Conservation (phyloP, 2,329 filamentous ascomycete genomes). For the Exophiala oligosperma region DNA sequence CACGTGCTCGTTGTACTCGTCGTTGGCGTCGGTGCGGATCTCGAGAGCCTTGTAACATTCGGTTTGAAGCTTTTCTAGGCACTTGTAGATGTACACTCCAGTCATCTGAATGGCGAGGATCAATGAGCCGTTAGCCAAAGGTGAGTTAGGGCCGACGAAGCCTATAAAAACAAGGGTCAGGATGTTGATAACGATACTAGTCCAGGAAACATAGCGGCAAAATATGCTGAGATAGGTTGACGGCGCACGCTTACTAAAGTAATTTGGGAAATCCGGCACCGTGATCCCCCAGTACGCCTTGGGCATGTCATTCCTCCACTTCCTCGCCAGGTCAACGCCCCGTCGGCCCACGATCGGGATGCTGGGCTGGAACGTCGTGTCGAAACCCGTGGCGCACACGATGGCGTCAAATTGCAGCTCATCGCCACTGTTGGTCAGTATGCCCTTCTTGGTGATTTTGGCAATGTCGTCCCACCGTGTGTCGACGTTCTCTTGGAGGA, state of each 20-base stretch:
- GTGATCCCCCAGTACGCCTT: conserved; percentile 24
- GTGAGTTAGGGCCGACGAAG: conserved; percentile 34
- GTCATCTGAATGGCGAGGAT: conserved; percentile 27
- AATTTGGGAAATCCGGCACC: conserved; percentile 15
- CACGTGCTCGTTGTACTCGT: conserved; percentile 14
- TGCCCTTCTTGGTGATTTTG: conserved; percentile 20
- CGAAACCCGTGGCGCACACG: not conserved
- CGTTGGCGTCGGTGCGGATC: conserved; percentile 6
- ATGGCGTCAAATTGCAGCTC: not conserved
- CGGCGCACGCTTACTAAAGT: too few relatives aligned
- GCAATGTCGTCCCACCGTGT: not conserved
- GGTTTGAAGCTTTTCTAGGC: conserved; percentile 18
- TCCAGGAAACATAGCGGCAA: too few relatives aligned
- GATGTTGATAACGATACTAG: too few relatives aligned
- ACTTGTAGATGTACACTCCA: conserved; percentile 32
- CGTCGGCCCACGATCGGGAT: conserved; percentile 42
- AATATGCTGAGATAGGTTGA: too few relatives aligned
- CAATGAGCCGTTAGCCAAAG: conserved; percentile 31
- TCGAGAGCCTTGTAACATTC: conserved; percentile 17
- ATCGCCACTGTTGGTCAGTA: not conserved
- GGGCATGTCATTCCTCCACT: conserved; percentile 38
- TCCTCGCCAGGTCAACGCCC: conserved; percentile 42
- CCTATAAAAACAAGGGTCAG: too few relatives aligned
- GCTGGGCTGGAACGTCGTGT: conserved; percentile 36
- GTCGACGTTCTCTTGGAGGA: conserved; percentile 25